Conservation (phyloP, 768 basidiomycete genomes). For the Goffeauzyma gilvescens region DNA sequence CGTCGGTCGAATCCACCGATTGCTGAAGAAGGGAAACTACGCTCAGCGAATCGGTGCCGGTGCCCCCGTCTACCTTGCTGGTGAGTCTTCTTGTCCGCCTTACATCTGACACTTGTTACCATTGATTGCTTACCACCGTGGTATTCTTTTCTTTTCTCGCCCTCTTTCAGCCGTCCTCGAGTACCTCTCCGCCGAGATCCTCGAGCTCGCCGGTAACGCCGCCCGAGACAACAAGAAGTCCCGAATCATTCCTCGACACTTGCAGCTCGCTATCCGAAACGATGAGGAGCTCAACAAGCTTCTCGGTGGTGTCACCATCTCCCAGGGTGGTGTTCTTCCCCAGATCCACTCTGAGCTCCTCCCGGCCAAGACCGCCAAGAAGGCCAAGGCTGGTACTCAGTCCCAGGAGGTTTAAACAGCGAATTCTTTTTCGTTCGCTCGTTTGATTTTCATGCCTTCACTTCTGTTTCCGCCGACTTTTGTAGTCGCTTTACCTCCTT, state of each 20-base stretch:
- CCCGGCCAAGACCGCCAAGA: conserved; percentile 35
- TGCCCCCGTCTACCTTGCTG: conserved; percentile 72
- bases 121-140: not conserved
- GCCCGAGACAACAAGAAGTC: conserved; percentile 72
- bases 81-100: not conserved
- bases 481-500: too few relatives aligned
- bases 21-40: conserved; percentile 72
- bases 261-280: conserved; percentile 80
- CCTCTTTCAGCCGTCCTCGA: conserved; percentile 49
- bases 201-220: conserved; percentile 65
- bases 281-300: conserved; percentile 69
- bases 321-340: conserved; percentile 66
- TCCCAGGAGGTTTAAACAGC: conserved; percentile 8
- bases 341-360: conserved; percentile 50
- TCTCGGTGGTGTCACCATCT: conserved; percentile 69
- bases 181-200: conserved; percentile 81
- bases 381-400: conserved; percentile 6
- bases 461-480: too few relatives aligned
- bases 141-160: not conserved
- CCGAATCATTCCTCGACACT: conserved; percentile 81
- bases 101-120: not conserved
- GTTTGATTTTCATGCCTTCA: not conserved
- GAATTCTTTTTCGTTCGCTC: not conserved
- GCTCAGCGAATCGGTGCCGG: conserved; percentile 74
- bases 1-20: conserved; percentile 79